Conservation (phyloP, 2,329 filamentous ascomycete genomes). For the Dendrostoma leiphaemia region DNA sequence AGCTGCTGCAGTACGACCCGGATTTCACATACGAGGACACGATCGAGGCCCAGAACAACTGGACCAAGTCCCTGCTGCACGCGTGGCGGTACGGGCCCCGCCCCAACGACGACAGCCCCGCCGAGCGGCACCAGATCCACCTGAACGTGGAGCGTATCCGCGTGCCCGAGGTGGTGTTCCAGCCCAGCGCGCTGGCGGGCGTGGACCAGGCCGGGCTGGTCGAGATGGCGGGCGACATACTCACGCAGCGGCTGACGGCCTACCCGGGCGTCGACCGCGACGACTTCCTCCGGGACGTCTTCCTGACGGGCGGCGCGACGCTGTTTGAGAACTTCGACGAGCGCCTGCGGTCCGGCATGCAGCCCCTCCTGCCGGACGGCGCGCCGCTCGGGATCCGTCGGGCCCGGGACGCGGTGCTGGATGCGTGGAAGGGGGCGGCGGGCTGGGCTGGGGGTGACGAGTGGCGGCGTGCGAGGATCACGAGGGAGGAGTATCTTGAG, state of each 20-base stretch:
- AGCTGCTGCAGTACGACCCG: slow-evolving; percentile 83
- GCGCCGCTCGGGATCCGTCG: slow-evolving; percentile 67
- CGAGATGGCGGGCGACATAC: slow-evolving; percentile 87
- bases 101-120: slow-evolving; percentile 78
- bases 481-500: slow-evolving; percentile 81
- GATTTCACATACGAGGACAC: slow-evolving; percentile 91
- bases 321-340: slow-evolving; percentile 86
- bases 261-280: slow-evolving; percentile 52
- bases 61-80: slow-evolving; percentile 89
- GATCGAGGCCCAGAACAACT: slow-evolving; percentile 87
- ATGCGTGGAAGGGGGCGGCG: slow-evolving; percentile 93
- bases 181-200: slow-evolving; percentile 79
- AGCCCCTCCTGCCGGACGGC: slow-evolving; percentile 68
- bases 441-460: slow-evolving; percentile 68
- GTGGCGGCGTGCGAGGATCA: slow-evolving; percentile 66
- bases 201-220: slow-evolving; percentile 91
- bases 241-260: slow-evolving; percentile 73
- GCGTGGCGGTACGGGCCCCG: slow-evolving; percentile 86
- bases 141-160: slow-evolving; percentile 96
- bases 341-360: slow-evolving; percentile 69
- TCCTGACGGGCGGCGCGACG: slow-evolving; percentile 91
- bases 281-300: slow-evolving; percentile 79
- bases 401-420: slow-evolving; percentile 73
- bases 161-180: slow-evolving; percentile 90
- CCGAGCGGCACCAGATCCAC: slow-evolving; percentile 82